phyloP scores from a whole-genome alignment of 1,284 basidiomycete species.

The Ceraceosorus guamensis region DNA sequence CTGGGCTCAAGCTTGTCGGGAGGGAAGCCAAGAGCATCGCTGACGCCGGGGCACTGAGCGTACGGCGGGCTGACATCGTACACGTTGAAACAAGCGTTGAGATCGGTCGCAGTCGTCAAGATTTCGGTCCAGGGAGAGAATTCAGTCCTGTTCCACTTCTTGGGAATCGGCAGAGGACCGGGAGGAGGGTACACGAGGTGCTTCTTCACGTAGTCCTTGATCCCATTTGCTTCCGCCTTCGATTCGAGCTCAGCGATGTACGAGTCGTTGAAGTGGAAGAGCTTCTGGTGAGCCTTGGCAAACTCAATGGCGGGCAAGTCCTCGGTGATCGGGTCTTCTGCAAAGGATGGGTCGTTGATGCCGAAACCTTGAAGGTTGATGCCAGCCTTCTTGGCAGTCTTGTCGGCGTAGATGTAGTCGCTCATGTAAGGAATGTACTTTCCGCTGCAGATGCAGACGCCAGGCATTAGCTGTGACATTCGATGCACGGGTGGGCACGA shows the following conservation, averaged over 20 bases:
- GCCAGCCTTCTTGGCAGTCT: constrained; percentile 17
- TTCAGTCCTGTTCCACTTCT: constrained; percentile 9
- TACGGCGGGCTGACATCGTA: constrained; percentile 12
- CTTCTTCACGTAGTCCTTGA: constrained; percentile 26
- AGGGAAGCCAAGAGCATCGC: constrained; percentile 21
- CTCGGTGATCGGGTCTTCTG: constrained; percentile 18
- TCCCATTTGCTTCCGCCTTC: constrained; percentile 27
- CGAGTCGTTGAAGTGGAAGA: constrained; percentile 13
- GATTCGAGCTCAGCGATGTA: constrained; percentile 17
- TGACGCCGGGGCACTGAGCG: background rate
- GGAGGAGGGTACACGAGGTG: constrained; percentile 39
- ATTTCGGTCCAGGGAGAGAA: constrained; percentile 9
- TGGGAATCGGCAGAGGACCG: constrained; percentile 13
- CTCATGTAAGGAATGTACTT: constrained; percentile 91
- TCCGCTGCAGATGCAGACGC: too few relatives aligned
- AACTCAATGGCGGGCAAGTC: constrained; percentile 28
- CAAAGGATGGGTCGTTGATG: constrained; percentile 42
- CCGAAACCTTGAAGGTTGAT: constrained; percentile 41
- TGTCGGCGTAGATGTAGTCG: constrained; percentile 23
- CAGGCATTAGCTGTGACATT: too few relatives aligned
- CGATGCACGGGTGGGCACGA: too few relatives aligned
- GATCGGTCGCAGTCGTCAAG: constrained; percentile 4
- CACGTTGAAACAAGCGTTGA: constrained; percentile 29
- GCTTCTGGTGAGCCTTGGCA: constrained; percentile 7
- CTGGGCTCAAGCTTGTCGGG: constrained; percentile 6